Conservation (phyloP, 805 yeast species). For the Nakazawaea populi region DNA sequence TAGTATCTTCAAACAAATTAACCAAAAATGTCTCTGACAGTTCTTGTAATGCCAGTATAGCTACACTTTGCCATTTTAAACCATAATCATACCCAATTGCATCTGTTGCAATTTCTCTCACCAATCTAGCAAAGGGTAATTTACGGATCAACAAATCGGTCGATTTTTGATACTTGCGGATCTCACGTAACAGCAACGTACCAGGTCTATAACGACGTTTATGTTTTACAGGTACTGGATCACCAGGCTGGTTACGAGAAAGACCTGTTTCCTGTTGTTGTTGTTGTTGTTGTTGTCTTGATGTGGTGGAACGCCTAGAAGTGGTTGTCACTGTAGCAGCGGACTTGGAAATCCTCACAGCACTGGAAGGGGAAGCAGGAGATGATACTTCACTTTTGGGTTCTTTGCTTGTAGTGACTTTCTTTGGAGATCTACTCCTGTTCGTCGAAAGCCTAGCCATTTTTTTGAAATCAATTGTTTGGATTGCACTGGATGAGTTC, state of each 20-base stretch:
- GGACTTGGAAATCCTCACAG: too few species aligned
- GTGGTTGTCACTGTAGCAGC: too few species aligned
- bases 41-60: slow-evolving; percentile 72
- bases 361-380: too few species aligned
- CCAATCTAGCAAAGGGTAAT: slow-evolving; percentile 73
- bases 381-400: not conserved
- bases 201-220: slow-evolving; percentile 53
- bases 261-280: slow-evolving; percentile 25
- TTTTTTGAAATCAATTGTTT: too few species aligned
- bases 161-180: slow-evolving; percentile 58
- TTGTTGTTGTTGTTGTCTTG: not conserved
- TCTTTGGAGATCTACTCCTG: not conserved
- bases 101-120: slow-evolving; percentile 65
- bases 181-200: slow-evolving; percentile 60
- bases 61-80: slow-evolving; percentile 74
- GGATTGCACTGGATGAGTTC: too few species aligned
- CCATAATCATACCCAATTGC: slow-evolving; percentile 49
- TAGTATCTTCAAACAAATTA: slow-evolving; percentile 71
- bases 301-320: too few species aligned
- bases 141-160: slow-evolving; percentile 65
- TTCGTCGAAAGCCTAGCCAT: slow-evolving; percentile 4
- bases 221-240: slow-evolving; percentile 31
- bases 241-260: slow-evolving; percentile 48
- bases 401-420: not conserved
- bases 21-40: slow-evolving; percentile 76